phyloP scores from a whole-genome alignment of 164 flowering plant species.

The Chloranthus sessilifolius region DNA sequence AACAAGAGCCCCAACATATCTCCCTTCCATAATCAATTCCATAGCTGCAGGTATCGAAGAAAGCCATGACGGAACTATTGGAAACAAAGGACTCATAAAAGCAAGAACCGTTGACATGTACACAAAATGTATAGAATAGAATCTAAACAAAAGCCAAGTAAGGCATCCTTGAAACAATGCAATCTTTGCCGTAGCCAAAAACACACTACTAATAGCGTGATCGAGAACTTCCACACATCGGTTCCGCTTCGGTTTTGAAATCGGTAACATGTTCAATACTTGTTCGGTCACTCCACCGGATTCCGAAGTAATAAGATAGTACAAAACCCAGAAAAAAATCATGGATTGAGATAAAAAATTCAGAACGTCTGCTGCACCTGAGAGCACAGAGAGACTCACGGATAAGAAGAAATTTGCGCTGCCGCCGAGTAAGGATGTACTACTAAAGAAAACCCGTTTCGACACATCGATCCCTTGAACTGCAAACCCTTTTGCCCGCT shows the following conservation, averaged over 20 bases:
- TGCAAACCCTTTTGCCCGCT: slow-evolving; percentile 77
- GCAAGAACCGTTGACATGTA: slow-evolving; percentile 87
- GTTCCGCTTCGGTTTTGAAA: slow-evolving; percentile 43
- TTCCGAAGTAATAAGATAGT: slow-evolving; percentile 82
- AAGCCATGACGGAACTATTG: slow-evolving; percentile 73
- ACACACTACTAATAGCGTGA: slow-evolving; percentile 78
- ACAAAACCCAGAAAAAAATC: slow-evolving; percentile 88
- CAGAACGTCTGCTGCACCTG: slow-evolving; percentile 85
- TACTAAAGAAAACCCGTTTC: slow-evolving; percentile 58
- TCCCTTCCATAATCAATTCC: slow-evolving; percentile 68
- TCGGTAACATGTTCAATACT: slow-evolving; percentile 72
- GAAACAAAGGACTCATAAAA: slow-evolving; percentile 69
- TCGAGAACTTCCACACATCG: slow-evolving; percentile 88
- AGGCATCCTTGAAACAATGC: slow-evolving; percentile 88
- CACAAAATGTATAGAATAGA: slow-evolving; percentile 72
- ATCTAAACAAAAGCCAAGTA: slow-evolving; percentile 90
- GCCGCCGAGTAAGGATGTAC: slow-evolving; percentile 67
- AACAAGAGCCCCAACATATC: slow-evolving; percentile 53
- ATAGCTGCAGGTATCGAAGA: slow-evolving; percentile 75
- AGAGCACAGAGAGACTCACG: slow-evolving; percentile 50
- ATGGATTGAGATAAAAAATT: slow-evolving; percentile 79
- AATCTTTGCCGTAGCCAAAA: slow-evolving; percentile 80
- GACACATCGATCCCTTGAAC: slow-evolving; percentile 61
- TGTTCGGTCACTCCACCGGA: slow-evolving; percentile 97
- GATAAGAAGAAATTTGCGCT: slow-evolving; percentile 57